These are phyloP conservation scores for Colletotrichum abscissum DNA, from an alignment of 2,329 filamentous ascomycete species.

Conservation along the genomic window DNA sequence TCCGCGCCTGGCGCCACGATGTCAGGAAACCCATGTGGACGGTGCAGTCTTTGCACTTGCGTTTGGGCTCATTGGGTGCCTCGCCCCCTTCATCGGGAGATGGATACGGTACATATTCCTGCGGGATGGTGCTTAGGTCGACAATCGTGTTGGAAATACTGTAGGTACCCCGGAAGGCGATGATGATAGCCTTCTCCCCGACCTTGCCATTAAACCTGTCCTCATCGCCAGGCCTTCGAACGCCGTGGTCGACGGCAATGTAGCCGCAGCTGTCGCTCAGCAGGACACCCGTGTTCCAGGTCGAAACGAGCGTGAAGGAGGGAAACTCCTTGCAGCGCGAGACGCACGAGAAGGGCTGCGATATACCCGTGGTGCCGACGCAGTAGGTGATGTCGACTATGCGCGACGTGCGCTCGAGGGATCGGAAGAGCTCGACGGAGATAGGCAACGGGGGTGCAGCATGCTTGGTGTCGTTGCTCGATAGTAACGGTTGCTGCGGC, in stretches of 20 bases:
- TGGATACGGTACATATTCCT: slow-evolving; percentile 91
- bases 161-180: slow-evolving; percentile 95
- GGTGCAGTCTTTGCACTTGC: slow-evolving; percentile 84
- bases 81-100: slow-evolving; percentile 58
- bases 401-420: slow-evolving; percentile 88
- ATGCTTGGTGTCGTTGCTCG: slow-evolving; percentile 7
- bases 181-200: slow-evolving; percentile 68
- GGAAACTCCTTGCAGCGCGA: slow-evolving; percentile 89
- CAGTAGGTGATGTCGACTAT: slow-evolving; percentile 96
- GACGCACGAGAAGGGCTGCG: slow-evolving; percentile 84
- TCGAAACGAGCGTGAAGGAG: slow-evolving; percentile 79
- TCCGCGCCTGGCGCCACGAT: slow-evolving; percentile 83
- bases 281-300: slow-evolving; percentile 91
- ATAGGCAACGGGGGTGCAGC: slow-evolving; percentile 46
- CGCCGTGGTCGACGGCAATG: slow-evolving; percentile 82
- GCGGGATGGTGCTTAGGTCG: slow-evolving; percentile 89
- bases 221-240: slow-evolving; percentile 37
- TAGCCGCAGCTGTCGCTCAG: slow-evolving; percentile 95
- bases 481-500: not conserved
- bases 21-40: slow-evolving; percentile 91
- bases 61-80: slow-evolving; percentile 50
- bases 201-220: slow-evolving; percentile 41
- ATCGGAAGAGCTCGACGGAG: slow-evolving; percentile 75
- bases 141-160: slow-evolving; percentile 91
- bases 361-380: slow-evolving; percentile 85